Conservation (phyloP, 208 protist species). For the Trypanosomatidae sp. region DNA sequence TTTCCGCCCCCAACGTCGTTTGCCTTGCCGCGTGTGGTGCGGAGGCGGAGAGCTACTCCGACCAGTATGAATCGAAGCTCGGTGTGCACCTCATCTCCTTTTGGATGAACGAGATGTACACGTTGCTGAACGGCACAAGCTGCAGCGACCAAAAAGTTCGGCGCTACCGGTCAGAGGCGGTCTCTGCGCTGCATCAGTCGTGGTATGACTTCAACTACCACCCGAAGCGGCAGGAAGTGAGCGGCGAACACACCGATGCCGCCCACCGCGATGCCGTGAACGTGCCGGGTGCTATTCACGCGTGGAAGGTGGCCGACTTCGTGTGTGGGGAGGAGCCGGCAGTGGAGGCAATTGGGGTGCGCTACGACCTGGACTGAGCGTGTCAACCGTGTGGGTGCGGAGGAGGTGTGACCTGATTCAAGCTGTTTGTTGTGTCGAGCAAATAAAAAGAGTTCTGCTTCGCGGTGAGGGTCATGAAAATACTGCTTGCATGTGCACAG, state of each 20-base stretch:
- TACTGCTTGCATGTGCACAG: too few relatives aligned
- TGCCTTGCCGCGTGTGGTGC: constrained; percentile 68
- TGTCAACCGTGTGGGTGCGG: too few relatives aligned
- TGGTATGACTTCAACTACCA: constrained; percentile 71
- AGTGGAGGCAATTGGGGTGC: constrained; percentile 29
- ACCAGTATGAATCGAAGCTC: constrained; percentile 50
- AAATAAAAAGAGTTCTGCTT: too few relatives aligned
- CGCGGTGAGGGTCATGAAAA: too few relatives aligned
- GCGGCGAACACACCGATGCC: constrained; percentile 20
- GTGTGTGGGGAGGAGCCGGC: constrained; percentile 37
- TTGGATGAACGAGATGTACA: constrained; percentile 91
- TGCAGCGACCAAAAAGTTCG: constrained; percentile 32
- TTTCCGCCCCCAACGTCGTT: too few relatives aligned
- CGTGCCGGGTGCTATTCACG: constrained; percentile 34
- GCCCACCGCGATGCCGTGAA: constrained; percentile 69
- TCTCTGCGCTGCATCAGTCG: constrained; percentile 50
- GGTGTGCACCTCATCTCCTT: constrained; percentile 89
- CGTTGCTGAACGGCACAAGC: constrained; percentile 59
- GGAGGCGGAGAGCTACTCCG: constrained; percentile 68
- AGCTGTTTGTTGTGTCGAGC: too few relatives aligned
- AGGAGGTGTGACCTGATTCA: too few relatives aligned
- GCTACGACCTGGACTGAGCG: constrained; percentile 44
- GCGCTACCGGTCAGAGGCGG: constrained; percentile 7
- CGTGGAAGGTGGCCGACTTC: constrained; percentile 76
- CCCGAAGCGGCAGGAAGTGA: constrained; percentile 18